phyloP scores from a whole-genome alignment of 768 basidiomycete species.

The Russula virescens region DNA sequence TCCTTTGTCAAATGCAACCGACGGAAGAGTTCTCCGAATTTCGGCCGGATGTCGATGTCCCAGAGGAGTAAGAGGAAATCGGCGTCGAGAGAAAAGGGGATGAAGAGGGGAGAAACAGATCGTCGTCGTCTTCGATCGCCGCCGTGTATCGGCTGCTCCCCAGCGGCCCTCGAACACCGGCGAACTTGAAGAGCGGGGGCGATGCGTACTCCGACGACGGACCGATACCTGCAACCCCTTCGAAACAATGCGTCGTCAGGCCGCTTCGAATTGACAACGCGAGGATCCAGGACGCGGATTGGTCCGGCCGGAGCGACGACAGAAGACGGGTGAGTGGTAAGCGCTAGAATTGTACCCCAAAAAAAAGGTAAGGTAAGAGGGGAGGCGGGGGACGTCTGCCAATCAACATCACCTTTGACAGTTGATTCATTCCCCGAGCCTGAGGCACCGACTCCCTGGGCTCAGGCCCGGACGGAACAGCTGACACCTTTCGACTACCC shows the following conservation, averaged over 20 bases:
- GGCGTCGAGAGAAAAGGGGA: conserved; percentile 7
- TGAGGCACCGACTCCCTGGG: conserved; percentile 5
- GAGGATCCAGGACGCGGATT: background rate
- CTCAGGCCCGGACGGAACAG: conserved; percentile 15
- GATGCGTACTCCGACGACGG: conserved; percentile 6
- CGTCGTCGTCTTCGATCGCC: background rate
- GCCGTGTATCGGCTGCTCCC: background rate
- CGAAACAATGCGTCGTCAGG: background rate
- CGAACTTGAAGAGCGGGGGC: background rate
- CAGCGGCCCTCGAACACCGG: background rate
- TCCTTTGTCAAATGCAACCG: conserved; percentile 7
- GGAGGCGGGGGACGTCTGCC: background rate
- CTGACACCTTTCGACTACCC: conserved; percentile 31
- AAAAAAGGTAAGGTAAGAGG: background rate
- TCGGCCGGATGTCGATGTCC: conserved; percentile 3
- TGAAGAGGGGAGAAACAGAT: background rate
- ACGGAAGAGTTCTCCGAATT: conserved; percentile 12
- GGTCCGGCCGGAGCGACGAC: background rate
- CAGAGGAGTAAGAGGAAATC: conserved; percentile 10
- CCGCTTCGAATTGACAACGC: background rate
- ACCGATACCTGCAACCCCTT: background rate
- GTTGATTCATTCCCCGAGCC: background rate
- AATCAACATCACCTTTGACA: conserved; percentile 7
- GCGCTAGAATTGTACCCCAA: background rate
- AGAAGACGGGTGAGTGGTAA: background rate